phyloP scores from a whole-genome alignment of 805 yeast genomes.

The Candida quercuum region DNA sequence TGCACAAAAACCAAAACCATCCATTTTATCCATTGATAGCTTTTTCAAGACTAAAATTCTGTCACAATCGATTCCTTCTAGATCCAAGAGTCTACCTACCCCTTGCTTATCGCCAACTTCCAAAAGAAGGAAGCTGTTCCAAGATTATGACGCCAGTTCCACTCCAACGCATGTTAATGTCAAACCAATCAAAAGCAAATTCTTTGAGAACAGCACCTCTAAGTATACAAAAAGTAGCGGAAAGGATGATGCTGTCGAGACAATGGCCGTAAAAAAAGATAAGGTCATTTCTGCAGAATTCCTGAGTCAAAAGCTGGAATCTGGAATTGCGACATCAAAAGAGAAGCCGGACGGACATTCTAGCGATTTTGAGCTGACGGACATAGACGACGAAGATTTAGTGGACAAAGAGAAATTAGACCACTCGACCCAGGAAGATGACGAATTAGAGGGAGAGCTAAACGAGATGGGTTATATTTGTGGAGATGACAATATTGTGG shows the following conservation, averaged over 20 bases:
- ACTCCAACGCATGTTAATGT: no score
- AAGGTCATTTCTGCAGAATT: no score
- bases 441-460: not conserved
- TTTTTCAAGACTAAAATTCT: not conserved
- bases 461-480: not conserved
- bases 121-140: conserved; percentile 15
- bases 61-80: not conserved
- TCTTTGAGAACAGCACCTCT: no score
- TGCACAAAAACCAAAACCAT: not conserved
- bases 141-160: conserved; percentile 5
- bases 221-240: no score
- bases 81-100: not conserved
- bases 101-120: conserved; percentile 17
- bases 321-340: no score
- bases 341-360: conserved; percentile 7
- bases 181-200: conserved; percentile 7
- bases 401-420: not conserved
- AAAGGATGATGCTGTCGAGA: not conserved
- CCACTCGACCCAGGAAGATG: no score
- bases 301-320: no score
- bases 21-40: not conserved
- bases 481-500: no score
- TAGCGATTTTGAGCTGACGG: conserved; percentile 25
- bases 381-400: conserved; percentile 11
- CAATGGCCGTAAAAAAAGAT: not conserved